Percentiles rank a stretch among this genome's conserved stretches.
These are phyloP conservation scores for Fraxinus anomala DNA, from an alignment of 257 asterid species.

Conservation along the genomic window DNA sequence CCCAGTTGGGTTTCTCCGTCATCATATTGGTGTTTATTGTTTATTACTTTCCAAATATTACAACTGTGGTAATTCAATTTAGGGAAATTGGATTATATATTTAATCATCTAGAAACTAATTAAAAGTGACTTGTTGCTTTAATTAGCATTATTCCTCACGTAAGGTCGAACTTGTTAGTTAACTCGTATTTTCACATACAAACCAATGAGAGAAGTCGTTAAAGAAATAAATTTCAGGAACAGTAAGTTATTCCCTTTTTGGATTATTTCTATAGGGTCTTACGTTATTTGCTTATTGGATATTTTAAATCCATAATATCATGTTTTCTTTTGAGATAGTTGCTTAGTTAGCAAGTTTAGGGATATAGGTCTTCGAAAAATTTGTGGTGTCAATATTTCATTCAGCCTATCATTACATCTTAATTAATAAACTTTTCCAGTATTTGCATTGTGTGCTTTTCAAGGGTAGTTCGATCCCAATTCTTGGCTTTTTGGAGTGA, in stretches of 20 bases:
- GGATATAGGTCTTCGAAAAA: background rate
- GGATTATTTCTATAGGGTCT: background rate
- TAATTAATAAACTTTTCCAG: background rate
- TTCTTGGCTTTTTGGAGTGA: background rate
- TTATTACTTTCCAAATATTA: too few relatives aligned
- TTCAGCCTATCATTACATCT: background rate
- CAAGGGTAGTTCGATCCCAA: background rate
- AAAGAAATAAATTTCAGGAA: background rate
- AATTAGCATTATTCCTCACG: too few relatives aligned
- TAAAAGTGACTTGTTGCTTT: too few relatives aligned
- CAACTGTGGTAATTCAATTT: too few relatives aligned
- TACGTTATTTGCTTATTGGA: background rate
- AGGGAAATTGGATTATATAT: too few relatives aligned
- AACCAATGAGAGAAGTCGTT: background rate
- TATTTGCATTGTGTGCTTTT: background rate
- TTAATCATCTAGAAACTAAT: too few relatives aligned
- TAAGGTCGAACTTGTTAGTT: too few relatives aligned
- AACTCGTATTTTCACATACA: too few relatives aligned
- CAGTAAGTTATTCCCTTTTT: background rate
- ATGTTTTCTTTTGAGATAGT: background rate
- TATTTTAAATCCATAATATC: background rate
- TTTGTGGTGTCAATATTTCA: background rate
- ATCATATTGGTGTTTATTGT: too few relatives aligned
- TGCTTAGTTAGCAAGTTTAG: background rate
- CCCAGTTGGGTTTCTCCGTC: too few relatives aligned